These are phyloP conservation scores for Dipteronia sinensis DNA, from an alignment of 345 rosid species.

Conservation along the genomic window DNA sequence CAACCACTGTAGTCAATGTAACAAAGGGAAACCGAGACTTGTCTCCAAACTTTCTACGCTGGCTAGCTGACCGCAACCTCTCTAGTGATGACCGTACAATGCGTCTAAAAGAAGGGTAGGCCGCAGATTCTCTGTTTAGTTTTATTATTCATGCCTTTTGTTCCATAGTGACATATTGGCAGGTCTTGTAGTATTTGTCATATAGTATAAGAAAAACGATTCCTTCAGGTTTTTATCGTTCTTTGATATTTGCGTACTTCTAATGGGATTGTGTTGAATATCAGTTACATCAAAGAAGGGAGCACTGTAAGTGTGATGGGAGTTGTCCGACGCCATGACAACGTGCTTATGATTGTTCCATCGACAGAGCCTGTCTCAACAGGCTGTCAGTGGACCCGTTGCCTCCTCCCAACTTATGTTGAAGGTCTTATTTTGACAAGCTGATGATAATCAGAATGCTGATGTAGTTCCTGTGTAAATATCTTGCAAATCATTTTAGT, in stretches of 20 bases:
- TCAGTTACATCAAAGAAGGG: conserved; percentile 91
- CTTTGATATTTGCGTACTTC: conserved; percentile 9
- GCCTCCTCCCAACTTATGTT: conserved; percentile 75
- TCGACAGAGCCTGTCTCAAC: conserved; percentile 67
- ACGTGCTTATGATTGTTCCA: conserved; percentile 83
- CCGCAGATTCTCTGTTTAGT: background rate
- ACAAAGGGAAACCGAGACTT: conserved; percentile 58
- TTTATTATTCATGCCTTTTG: background rate
- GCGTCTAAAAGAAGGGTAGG: conserved; percentile 95
- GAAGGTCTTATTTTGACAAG: conserved; percentile 80
- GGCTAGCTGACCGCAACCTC: conserved; percentile 79
- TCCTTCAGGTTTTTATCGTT: background rate
- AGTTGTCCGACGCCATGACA: conserved; percentile 79
- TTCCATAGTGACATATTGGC: background rate
- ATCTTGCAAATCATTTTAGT: background rate
- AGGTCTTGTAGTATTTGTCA: background rate
- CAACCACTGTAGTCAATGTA: conserved; percentile 67
- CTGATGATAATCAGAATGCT: conserved; percentile 63
- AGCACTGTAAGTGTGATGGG: conserved; percentile 97
- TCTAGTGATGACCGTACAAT: conserved; percentile 65
- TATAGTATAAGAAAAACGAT: background rate
- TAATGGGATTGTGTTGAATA: conserved; percentile 18
- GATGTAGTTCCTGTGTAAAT: conserved; percentile 85
- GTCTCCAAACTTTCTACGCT: conserved; percentile 73
- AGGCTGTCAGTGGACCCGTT: conserved; percentile 71